Evolutionary conservation across 257 asterid species (phyloP).

Genomic region (Pogostemon cablin): DNA sequence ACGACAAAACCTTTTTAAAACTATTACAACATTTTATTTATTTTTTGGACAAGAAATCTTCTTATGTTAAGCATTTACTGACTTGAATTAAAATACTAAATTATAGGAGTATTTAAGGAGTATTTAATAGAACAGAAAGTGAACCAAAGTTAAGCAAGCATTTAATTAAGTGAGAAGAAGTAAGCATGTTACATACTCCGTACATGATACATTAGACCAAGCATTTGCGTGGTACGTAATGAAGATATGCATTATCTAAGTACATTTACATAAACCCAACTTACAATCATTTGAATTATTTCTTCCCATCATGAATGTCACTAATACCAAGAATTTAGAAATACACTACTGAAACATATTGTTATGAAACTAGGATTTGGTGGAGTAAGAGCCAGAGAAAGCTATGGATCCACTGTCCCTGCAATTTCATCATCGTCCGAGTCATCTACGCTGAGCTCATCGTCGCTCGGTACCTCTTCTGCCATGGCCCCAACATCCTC

Average conservation of each 20-base stretch:
- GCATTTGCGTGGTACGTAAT: conserved; percentile 7
- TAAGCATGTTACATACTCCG: background rate
- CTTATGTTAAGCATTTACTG: too few species aligned
- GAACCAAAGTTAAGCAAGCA: background rate
- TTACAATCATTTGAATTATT: conserved; percentile 27
- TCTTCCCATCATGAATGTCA: conserved; percentile 33
- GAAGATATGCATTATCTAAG: too few species aligned
- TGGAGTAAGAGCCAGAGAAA: background rate
- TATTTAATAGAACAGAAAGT: background rate
- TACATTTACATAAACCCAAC: too few species aligned
- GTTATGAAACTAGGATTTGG: conserved; percentile 37
- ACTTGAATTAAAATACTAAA: too few species aligned
- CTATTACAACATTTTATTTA: too few species aligned
- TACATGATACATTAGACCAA: background rate
- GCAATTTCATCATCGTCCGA: conserved; percentile 59
- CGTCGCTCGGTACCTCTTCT: conserved; percentile 72
- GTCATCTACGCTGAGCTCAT: conserved; percentile 71
- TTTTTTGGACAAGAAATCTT: too few species aligned
- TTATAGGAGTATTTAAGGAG: too few species aligned
- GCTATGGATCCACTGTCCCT: conserved; percentile 68
- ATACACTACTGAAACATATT: conserved; percentile 33
- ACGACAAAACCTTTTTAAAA: too few species aligned
- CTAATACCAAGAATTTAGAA: conserved; percentile 37
- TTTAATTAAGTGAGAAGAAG: too few species aligned
- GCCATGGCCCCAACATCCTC: conserved; percentile 70